Base-by-base conservation (phyloP, 768 basidiomycete genomes). In the Sutorius australiensis region DNA sequence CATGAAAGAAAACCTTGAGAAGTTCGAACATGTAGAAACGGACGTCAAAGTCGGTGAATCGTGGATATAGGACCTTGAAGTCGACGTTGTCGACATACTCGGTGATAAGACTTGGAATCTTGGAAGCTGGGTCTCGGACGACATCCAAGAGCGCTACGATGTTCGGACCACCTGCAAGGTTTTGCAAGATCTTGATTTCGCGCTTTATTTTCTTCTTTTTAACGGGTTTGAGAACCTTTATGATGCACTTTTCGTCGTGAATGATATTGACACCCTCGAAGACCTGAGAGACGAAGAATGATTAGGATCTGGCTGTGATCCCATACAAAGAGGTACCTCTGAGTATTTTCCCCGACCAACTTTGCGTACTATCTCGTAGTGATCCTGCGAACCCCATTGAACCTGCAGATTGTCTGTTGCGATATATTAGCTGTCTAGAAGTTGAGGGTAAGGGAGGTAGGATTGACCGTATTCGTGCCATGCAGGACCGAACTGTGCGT, bases 141-240 rank as follows among this genome's bases (percentile, higher is more conserved):
- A 98, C 93, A 67, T 98, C 95, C 56, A 98, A 77, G 46, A 98
- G 78, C 7, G 87, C 87, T 45, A 98, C 91, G 58, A 98, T 80
- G 71, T 98, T 98, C 3, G 94, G 94, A 6, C 95, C 95, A 24
- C 95, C 95, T 0, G 94, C 92, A 30, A 98, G 79, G 69, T 98
- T 97, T 73, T 95, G 93, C 24, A 98, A 75, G 64, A 98, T 95
- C 78, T 98, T 98, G 71, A 98, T 97, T 75, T 98, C 95, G 58
- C 95, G 82, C 76, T 98, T 98, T 74, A 98, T 98, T 76, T 98
- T 98, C 83, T 98, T 98, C 84, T 98, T 98, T 81, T 98, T 98
- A 37, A 98, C 95, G 0, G 95, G 95, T 72, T 98, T 98, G 61
- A 98, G 80, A 31, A 98, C 95, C 72, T 98, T 98, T 76, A 98